These are phyloP conservation scores for Taphrina wiesneri DNA, from an alignment of 1,139 yeast species.

Conservation along the genomic window DNA sequence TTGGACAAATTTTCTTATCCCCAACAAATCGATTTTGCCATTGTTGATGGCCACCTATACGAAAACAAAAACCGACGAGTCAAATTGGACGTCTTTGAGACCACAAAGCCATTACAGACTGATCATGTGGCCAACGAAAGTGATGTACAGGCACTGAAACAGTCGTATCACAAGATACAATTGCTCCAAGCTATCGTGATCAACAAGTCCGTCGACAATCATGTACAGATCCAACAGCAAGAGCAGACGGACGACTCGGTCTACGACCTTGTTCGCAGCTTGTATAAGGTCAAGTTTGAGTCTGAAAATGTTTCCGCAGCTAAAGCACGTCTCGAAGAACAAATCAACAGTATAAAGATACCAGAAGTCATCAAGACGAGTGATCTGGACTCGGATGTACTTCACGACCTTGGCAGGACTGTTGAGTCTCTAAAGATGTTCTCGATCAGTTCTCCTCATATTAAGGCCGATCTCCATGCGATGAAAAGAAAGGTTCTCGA, in stretches of 20 bases:
- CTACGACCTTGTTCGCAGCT: not conserved
- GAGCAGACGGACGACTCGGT: not conserved
- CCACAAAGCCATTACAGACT: not conserved
- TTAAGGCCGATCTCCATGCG: not conserved
- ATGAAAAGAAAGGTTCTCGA: not conserved
- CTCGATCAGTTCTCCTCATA: not conserved
- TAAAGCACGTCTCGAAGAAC: not conserved
- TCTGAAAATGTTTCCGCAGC: not conserved
- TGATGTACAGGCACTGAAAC: not conserved
- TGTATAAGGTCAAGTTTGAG: not conserved
- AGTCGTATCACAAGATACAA: not conserved
- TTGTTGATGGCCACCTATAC: not conserved
- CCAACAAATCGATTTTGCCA: not conserved
- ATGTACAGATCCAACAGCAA: not conserved
- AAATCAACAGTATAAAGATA: not conserved
- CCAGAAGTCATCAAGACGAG: not conserved
- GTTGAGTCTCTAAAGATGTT: not conserved
- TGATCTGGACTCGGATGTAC: not conserved
- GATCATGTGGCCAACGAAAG: not conserved
- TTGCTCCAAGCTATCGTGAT: not conserved
- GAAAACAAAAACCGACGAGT: slow-evolving; percentile 4
- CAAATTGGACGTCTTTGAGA: not conserved
- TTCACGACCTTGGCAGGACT: not conserved
- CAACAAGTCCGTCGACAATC: not conserved
- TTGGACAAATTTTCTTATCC: slow-evolving; percentile 11